Evolutionary conservation across 352 stramenopile species (phyloP).

Genomic region (Pythium guiyangense): DNA sequence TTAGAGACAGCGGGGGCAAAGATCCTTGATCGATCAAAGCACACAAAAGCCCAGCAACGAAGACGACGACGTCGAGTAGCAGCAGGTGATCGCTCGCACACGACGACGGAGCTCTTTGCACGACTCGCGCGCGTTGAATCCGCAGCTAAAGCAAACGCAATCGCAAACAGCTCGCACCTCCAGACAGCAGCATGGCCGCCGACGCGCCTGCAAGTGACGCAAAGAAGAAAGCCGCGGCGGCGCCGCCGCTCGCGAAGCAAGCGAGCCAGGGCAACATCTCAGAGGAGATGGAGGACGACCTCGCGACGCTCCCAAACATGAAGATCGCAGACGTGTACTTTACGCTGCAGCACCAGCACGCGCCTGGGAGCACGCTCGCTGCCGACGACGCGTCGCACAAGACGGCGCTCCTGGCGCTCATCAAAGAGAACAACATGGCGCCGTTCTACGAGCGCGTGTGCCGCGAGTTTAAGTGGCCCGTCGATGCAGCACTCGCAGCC

Average conservation of each 20-base stretch:
- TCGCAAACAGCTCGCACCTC: too few species aligned
- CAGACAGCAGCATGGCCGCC: not conserved
- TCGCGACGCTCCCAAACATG: conserved; percentile 79
- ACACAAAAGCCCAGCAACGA: too few species aligned
- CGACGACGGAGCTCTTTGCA: too few species aligned
- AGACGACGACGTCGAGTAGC: too few species aligned
- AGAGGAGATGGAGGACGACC: conserved; percentile 82
- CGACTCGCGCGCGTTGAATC: too few species aligned
- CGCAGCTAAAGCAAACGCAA: too few species aligned
- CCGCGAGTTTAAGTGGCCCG: conserved; percentile 61
- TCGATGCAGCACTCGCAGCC: conserved; percentile 47
- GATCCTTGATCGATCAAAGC: too few species aligned
- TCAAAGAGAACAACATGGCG: conserved; percentile 64
- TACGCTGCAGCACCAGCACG: conserved; percentile 69
- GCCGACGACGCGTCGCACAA: conserved; percentile 28
- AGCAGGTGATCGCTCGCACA: too few species aligned
- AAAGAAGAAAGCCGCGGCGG: conserved; percentile 5
- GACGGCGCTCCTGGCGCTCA: conserved; percentile 56
- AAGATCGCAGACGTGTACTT: conserved; percentile 69
- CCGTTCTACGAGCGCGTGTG: conserved; percentile 79
- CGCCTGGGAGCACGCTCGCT: conserved; percentile 27
- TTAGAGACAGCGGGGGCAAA: too few species aligned
- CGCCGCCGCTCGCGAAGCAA: conserved; percentile 52
- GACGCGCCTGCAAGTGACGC: not conserved
- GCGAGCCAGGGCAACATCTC: conserved; percentile 79